A percentile compares a stretch with the other conserved stretches of the same genome.
Conservation (phyloP, 148 eudicot species). For the Rhododendron mucronatum region DNA sequence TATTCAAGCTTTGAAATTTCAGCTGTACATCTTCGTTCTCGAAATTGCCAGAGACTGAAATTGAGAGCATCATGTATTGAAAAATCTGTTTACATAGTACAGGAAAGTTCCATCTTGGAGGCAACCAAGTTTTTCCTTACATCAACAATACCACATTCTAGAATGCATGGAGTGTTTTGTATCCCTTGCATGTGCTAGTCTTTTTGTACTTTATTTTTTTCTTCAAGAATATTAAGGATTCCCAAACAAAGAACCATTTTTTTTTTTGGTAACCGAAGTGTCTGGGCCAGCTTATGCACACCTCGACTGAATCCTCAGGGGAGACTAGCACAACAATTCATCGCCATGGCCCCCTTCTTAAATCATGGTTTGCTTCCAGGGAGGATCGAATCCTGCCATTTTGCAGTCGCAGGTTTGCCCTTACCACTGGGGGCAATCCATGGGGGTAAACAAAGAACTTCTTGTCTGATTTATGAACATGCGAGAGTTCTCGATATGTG, state of each 20-base stretch:
- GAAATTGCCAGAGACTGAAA: neutral
- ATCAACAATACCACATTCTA: neutral
- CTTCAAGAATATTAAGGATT: neutral
- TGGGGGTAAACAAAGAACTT: neutral
- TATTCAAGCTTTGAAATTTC: neutral
- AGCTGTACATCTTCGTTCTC: neutral
- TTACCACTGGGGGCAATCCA: too few relatives aligned
- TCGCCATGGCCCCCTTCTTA: too few relatives aligned
- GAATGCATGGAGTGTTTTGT: neutral
- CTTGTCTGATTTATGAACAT: neutral
- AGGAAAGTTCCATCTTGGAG: neutral
- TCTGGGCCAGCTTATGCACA: too few relatives aligned
- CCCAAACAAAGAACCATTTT: neutral
- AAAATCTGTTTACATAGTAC: neutral
- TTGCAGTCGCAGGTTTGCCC: too few relatives aligned
- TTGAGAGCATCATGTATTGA: neutral
- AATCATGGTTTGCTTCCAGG: too few relatives aligned
- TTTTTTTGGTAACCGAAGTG: too few relatives aligned
- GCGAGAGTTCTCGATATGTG: neutral
- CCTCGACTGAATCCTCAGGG: too few relatives aligned
- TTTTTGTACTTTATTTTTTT: too few relatives aligned
- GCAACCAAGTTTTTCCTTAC: neutral
- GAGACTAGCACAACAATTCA: too few relatives aligned
- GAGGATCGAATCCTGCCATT: too few relatives aligned
- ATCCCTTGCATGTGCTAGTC: neutral